Conservation (phyloP, 768 basidiomycete genomes). For the Auricularia cornea region DNA sequence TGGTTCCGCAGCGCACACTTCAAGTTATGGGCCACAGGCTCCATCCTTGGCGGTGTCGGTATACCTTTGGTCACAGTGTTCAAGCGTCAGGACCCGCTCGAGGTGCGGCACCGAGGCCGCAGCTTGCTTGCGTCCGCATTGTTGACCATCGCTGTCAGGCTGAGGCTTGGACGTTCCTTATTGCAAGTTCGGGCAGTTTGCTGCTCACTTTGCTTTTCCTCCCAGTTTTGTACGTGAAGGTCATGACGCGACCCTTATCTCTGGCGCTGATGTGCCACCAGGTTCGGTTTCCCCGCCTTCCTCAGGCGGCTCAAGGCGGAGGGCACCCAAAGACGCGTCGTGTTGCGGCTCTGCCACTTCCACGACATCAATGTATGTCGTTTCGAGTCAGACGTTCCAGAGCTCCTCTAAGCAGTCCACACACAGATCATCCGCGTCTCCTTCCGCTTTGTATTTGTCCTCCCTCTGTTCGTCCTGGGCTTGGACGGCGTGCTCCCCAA, state of each 20-base stretch:
- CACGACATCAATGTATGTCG: constrained; percentile 70
- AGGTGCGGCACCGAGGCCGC: constrained; percentile 29
- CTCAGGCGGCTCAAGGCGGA: constrained; percentile 48
- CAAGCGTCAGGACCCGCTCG: constrained; percentile 48
- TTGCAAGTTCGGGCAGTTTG: constrained; percentile 60
- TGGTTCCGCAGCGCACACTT: constrained; percentile 77
- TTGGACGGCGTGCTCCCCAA: constrained; percentile 59
- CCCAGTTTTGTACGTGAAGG: constrained; percentile 49
- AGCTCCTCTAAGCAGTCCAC: not conserved
- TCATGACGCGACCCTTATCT: not conserved
- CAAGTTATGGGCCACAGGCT: constrained; percentile 63
- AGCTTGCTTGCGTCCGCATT: not conserved
- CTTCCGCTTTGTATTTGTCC: constrained; percentile 64
- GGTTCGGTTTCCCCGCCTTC: constrained; percentile 62
- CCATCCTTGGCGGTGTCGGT: constrained; percentile 46
- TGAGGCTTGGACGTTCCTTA: constrained; percentile 62
- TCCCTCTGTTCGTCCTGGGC: constrained; percentile 58
- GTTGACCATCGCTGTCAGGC: constrained; percentile 30
- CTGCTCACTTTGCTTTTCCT: constrained; percentile 67
- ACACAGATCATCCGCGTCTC: constrained; percentile 56
- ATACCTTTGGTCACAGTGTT: constrained; percentile 66
- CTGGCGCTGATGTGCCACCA: constrained; percentile 13
- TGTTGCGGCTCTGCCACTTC: constrained; percentile 70
- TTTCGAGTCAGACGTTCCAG: not conserved
- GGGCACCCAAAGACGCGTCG: constrained; percentile 54